These are phyloP conservation scores for Cyberlindnera euphorbiiphila DNA, from an alignment of 805 yeast genomes.

Conservation along the genomic window DNA sequence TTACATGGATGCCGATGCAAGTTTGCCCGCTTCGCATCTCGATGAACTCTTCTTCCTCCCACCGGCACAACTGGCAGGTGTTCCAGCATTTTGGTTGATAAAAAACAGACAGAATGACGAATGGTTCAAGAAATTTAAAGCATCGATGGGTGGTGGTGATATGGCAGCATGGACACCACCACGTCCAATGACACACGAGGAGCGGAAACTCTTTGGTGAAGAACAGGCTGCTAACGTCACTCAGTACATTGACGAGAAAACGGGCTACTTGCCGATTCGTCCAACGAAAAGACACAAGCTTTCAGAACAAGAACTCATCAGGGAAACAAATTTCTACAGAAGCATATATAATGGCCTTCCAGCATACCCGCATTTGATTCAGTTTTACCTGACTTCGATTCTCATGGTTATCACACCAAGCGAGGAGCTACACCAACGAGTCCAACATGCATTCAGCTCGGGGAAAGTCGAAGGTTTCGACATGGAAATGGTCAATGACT, in stretches of 20 bases:
- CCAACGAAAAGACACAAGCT: background rate
- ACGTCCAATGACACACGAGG: background rate
- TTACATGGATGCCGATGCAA: constrained; percentile 55
- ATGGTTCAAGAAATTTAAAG: constrained; percentile 3
- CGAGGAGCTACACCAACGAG: constrained; percentile 19
- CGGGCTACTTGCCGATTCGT: background rate
- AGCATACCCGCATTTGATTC: constrained; percentile 26
- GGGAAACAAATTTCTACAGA: background rate
- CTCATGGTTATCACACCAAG: constrained; percentile 57
- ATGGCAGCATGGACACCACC: background rate
- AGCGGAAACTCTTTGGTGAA: constrained; percentile 31
- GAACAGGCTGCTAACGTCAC: constrained; percentile 9
- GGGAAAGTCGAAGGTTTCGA: constrained; percentile 39
- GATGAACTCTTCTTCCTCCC: constrained; percentile 52
- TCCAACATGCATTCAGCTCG: constrained; percentile 23
- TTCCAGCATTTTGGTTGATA: constrained; percentile 40
- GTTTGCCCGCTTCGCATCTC: constrained; percentile 35
- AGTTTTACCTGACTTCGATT: constrained; percentile 36
- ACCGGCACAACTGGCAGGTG: constrained; percentile 41
- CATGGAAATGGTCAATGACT: constrained; percentile 45
- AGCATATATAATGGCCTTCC: constrained; percentile 29
- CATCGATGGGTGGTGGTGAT: constrained; percentile 7
- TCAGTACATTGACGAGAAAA: background rate
- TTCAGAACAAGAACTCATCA: background rate
- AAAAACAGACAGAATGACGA: constrained; percentile 15